These are phyloP conservation scores for Talaromyces proteolyticus DNA, from an alignment of 495 filamentous ascomycete genomes.

Conservation along the genomic window DNA sequence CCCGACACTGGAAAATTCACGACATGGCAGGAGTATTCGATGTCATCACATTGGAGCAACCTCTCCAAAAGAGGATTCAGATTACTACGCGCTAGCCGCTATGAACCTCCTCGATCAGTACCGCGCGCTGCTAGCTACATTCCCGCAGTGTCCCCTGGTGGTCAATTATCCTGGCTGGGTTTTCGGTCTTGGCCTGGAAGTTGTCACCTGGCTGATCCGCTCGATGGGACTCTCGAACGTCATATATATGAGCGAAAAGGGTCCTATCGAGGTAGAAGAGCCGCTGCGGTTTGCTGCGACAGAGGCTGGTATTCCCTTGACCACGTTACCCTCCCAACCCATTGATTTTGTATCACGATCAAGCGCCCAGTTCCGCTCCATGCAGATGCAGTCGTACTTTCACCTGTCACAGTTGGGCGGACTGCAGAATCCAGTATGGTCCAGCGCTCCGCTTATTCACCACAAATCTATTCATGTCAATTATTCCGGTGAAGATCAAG, in stretches of 20 bases:
- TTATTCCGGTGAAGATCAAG: slow-evolving; percentile 45
- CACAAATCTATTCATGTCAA: slow-evolving; percentile 47
- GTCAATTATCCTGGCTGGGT: slow-evolving; percentile 85
- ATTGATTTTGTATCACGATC: slow-evolving; percentile 59
- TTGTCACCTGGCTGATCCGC: slow-evolving; percentile 58
- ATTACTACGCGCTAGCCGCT: slow-evolving; percentile 62
- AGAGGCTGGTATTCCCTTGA: slow-evolving; percentile 28
- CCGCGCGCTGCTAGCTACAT: slow-evolving; percentile 31
- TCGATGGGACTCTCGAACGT: slow-evolving; percentile 49
- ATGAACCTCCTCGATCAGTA: slow-evolving; percentile 65
- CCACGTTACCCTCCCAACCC: slow-evolving; percentile 48
- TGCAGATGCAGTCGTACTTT: slow-evolving; percentile 82
- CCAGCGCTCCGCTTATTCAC: slow-evolving; percentile 37
- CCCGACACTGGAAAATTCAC: slow-evolving; percentile 35
- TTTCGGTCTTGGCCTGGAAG: slow-evolving; percentile 65
- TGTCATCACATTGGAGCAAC: slow-evolving; percentile 69
- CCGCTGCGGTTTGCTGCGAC: slow-evolving; percentile 37
- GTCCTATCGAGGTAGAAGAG: slow-evolving; percentile 58
- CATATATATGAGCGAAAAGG: slow-evolving; percentile 69
- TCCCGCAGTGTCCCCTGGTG: slow-evolving; percentile 54
- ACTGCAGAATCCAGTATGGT: slow-evolving; percentile 37
- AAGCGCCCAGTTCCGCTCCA: slow-evolving; percentile 61
- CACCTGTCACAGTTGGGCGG: slow-evolving; percentile 39
- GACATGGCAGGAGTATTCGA: slow-evolving; percentile 41
- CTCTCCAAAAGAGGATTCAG: slow-evolving; percentile 63